Base-by-base conservation (phyloP, 352 stramenopile species). In the Phytophthora megakarya region DNA sequence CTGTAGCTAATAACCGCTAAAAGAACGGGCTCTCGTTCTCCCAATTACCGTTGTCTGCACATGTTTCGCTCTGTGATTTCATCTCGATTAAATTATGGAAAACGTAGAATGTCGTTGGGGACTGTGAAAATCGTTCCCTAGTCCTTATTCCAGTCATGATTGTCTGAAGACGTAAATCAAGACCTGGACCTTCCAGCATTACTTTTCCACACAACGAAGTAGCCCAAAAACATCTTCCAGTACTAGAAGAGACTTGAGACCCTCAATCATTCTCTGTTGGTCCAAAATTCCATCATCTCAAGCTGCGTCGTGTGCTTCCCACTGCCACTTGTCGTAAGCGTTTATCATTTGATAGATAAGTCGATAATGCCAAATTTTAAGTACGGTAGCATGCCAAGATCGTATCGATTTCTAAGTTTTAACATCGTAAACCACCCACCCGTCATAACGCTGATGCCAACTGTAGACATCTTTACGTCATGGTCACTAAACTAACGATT, bases 401-500 rank as follows among this genome's bases (percentile, higher is more conserved):
- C 51, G 39, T 40, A 60, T 60, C 15, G 38, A n/a, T 60, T 52
- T 61, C 28, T 40, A 25, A 6, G 32, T 48, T 16, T 13, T 1
- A 12, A 62, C 33, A 19, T 26, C 21, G 13, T 62, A 45, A 8
- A 52, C 42, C 2, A 16, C 30, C n/a, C 30, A 21, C 42, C 42
- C 8, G 53, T 53, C 21, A 47, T 37, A 6, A 59, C 37, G 0
- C 37, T 59, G n/a, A 49, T 22, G 7, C 5, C 53, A 15, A 33
- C 4, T 3, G 46, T 19, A 13, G 23, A 9, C 4, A 48, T 62
- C 19, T 33, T 13, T 5, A 9, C 5, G 46, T 59, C 53, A 12
- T 62, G 53, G 11, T 53, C 43, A 21, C 43, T 62, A 21, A 54
- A 62, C 32, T 32, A 62, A 1, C 53, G 32, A 39, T 48, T 62